Percentiles rank a stretch among this genome's conserved stretches.
Evolutionary conservation across 2,329 filamentous ascomycete species (phyloP).

Genomic region (Alternaria rosae): DNA sequence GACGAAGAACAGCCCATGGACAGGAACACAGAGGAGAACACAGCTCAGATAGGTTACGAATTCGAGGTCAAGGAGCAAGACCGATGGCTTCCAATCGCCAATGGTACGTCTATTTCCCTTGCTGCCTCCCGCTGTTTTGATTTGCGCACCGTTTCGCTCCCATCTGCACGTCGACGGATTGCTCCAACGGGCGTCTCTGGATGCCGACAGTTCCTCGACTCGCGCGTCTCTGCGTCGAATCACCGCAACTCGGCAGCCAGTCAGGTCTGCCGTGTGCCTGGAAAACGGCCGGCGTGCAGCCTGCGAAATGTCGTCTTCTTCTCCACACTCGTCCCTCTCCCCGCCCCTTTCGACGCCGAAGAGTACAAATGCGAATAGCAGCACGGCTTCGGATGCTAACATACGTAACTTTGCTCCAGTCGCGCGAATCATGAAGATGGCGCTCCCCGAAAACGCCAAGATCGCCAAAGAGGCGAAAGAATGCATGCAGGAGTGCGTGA

Average conservation of each 20-base stretch:
- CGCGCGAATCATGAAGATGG: conserved; percentile 98
- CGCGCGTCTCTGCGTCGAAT: conserved; percentile 58
- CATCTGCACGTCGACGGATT: conserved; percentile 50
- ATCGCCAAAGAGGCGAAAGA: conserved; percentile 99
- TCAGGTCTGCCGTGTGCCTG: conserved; percentile 37
- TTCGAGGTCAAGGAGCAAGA: conserved; percentile 99
- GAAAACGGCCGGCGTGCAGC: conserved; percentile 51
- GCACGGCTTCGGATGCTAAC: conserved; percentile 77
- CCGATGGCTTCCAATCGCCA: conserved; percentile 99
- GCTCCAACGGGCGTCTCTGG: conserved; percentile 60
- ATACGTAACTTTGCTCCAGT: conserved; percentile 95
- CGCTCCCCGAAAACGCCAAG: conserved; percentile 96
- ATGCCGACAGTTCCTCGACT: conserved; percentile 53
- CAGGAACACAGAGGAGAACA: conserved; percentile 79
- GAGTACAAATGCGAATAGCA: conserved; percentile 34
- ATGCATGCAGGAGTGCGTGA: conserved; percentile 99
- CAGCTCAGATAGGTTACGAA: conserved; percentile 79
- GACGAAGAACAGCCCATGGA: conserved; percentile 96
- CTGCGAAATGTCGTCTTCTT: conserved; percentile 55
- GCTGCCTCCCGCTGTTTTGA: conserved; percentile 44
- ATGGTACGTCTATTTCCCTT: conserved; percentile 78
- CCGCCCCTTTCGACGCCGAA: conserved; percentile 41
- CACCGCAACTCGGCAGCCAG: conserved; percentile 43
- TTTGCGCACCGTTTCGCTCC: conserved; percentile 45
- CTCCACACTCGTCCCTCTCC: conserved; percentile 48